phyloP scores from a whole-genome alignment of 2,329 filamentous ascomycete genomes.

The Mycosphaerelloides madeirae region DNA sequence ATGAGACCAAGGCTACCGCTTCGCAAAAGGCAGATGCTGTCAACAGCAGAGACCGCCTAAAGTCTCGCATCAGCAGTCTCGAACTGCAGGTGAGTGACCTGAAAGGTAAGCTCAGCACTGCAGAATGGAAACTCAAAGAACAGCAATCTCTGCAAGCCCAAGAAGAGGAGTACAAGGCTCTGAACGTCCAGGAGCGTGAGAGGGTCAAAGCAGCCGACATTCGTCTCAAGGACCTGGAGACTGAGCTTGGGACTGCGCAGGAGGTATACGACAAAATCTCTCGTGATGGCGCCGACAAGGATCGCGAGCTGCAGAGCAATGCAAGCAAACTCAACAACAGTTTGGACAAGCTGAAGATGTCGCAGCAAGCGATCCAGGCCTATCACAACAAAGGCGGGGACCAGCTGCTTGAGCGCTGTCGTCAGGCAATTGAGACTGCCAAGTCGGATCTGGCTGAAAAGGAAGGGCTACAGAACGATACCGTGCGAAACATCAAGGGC shows the following conservation, averaged over 20 bases:
- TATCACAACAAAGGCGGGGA: conserved; percentile 75
- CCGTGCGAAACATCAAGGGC: conserved; percentile 69
- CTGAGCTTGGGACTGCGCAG: conserved; percentile 70
- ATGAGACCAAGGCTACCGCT: conserved; percentile 63
- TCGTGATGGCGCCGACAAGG: conserved; percentile 64
- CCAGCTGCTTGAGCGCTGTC: conserved; percentile 63
- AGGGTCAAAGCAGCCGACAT: conserved; percentile 64
- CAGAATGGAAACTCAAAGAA: conserved; percentile 72
- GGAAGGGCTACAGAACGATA: conserved; percentile 62
- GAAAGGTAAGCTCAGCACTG: conserved; percentile 65
- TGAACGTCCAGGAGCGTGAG: conserved; percentile 64
- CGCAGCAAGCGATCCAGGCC: conserved; percentile 71
- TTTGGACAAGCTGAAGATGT: conserved; percentile 69
- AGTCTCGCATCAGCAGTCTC: conserved; percentile 57
- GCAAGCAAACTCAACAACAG: conserved; percentile 68
- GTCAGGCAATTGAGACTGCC: conserved; percentile 63
- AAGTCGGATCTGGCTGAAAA: conserved; percentile 61
- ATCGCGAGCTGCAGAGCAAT: conserved; percentile 66
- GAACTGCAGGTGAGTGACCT: conserved; percentile 76
- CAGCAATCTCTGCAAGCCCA: conserved; percentile 67
- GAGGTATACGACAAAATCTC: conserved; percentile 72
- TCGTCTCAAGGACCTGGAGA: conserved; percentile 69
- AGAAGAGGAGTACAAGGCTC: conserved; percentile 67
- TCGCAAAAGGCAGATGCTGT: conserved; percentile 61
- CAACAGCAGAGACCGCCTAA: conserved; percentile 66